phyloP scores from a whole-genome alignment of 345 rosid genomes.

The Hevea brasiliensis region DNA sequence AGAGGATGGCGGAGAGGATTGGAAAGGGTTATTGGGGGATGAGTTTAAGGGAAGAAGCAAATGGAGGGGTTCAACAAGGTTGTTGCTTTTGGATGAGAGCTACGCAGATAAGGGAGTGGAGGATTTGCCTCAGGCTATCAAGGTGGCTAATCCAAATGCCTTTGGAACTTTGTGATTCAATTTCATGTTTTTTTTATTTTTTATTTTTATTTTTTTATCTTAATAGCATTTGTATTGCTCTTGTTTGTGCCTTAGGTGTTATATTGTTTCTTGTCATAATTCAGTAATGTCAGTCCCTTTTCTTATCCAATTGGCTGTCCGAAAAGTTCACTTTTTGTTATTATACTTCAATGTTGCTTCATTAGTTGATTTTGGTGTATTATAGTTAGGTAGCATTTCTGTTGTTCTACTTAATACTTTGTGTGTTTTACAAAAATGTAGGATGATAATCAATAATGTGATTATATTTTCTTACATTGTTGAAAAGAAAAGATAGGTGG shows the following conservation, averaged over 20 bases:
- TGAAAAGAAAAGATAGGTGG: not conserved
- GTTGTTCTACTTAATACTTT: not conserved
- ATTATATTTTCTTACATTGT: not conserved
- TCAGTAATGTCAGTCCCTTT: not conserved
- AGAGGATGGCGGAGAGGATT: slow-evolving; percentile 44
- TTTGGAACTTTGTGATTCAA: slow-evolving; percentile 19
- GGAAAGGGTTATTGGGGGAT: slow-evolving; percentile 69
- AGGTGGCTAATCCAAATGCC: slow-evolving; percentile 47
- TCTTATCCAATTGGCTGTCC: not conserved
- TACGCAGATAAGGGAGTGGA: slow-evolving; percentile 47
- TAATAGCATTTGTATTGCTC: not conserved
- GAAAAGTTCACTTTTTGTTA: not conserved
- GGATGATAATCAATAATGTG: not conserved
- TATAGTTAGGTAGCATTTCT: not conserved
- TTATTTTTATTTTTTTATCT: not conserved
- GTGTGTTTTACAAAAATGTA: not conserved
- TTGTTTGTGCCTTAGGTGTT: not conserved
- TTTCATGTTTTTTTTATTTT: not conserved
- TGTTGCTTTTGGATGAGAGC: slow-evolving; percentile 84
- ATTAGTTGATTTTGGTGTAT: slow-evolving; percentile 6
- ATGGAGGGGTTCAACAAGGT: slow-evolving; percentile 85
- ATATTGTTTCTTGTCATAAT: not conserved
- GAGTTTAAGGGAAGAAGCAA: slow-evolving; percentile 54
- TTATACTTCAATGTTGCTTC: not conserved
- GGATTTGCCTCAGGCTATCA: slow-evolving; percentile 80